Conservation (phyloP, 139 green algal species). For the Gonium pectorale region DNA sequence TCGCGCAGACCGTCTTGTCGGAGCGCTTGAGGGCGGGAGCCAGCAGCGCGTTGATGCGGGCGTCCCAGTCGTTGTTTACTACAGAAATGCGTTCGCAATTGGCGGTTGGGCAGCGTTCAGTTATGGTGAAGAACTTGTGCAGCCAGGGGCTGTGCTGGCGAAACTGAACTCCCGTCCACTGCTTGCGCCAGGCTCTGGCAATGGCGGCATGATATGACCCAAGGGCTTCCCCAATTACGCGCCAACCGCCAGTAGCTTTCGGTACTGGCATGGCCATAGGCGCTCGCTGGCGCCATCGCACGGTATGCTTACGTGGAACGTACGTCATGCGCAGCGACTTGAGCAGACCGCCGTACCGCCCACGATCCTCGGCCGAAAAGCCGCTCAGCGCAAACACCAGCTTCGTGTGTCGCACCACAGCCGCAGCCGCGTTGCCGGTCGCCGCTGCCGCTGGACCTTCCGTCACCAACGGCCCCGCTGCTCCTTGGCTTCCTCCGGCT, state of each 20-base stretch:
- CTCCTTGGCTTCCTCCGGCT: not conserved
- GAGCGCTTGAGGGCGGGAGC: slow-evolving; percentile 44
- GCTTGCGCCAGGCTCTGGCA: too few species aligned
- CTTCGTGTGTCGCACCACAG: not conserved
- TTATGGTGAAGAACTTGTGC: not conserved
- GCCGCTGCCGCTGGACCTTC: not conserved
- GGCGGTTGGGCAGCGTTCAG: not conserved
- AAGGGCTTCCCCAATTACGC: too few species aligned
- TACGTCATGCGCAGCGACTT: slow-evolving; percentile 8
- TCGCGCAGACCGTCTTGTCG: slow-evolving; percentile 47
- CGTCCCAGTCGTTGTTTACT: slow-evolving; percentile 37
- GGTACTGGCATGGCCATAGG: too few species aligned
- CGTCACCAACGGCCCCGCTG: not conserved
- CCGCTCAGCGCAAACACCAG: slow-evolving; percentile 31
- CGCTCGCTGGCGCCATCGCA: too few species aligned
- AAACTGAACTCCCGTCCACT: too few species aligned
- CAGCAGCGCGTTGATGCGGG: slow-evolving; percentile 41
- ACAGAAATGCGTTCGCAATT: not conserved
- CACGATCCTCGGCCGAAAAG: not conserved
- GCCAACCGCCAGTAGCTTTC: too few species aligned
- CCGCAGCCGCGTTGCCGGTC: not conserved
- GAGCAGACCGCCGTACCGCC: not conserved
- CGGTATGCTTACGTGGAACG: slow-evolving; percentile 3
- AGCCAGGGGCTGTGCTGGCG: too few species aligned
- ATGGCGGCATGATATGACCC: too few species aligned